Conservation (phyloP, 108 stramenopile genomes). For the Discostella pseudostelligera region DNA sequence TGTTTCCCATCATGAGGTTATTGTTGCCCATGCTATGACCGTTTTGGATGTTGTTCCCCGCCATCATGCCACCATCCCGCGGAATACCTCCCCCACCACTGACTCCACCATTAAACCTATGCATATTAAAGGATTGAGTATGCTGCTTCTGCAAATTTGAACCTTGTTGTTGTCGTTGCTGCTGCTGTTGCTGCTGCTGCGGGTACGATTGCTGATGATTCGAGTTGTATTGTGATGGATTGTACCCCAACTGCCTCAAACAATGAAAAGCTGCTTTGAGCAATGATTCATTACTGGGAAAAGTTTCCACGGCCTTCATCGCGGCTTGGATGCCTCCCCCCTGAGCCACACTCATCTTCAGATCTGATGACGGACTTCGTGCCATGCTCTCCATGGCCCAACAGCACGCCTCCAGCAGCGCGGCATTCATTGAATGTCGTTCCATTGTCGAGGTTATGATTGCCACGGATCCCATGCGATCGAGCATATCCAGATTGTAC, state of each 20-base stretch:
- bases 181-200: conserved; percentile 29
- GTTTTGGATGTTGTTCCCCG: background rate
- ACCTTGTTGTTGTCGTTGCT: conserved; percentile 13
- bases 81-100: background rate
- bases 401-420: conserved; percentile 38
- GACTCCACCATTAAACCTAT: background rate
- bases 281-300: conserved; percentile 42
- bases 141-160: conserved; percentile 7
- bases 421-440: conserved; percentile 26
- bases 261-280: conserved; percentile 41
- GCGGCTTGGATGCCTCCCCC: conserved; percentile 37
- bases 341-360: conserved; percentile 30
- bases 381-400: conserved; percentile 41
- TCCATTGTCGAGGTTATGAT: conserved; percentile 35
- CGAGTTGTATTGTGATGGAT: conserved; percentile 29
- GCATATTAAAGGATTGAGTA: background rate
- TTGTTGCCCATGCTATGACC: conserved; percentile 6
- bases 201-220: conserved; percentile 8
- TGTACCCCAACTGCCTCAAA: conserved; percentile 38
- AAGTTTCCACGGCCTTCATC: conserved; percentile 40
- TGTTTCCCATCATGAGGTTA: conserved; percentile 9
- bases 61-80: conserved; percentile 1
- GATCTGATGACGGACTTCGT: conserved; percentile 15
- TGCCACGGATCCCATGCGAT: conserved; percentile 37
- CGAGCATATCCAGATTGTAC: conserved; percentile 40